Percentiles rank a stretch among this genome's conserved stretches.
phyloP scores from a whole-genome alignment of 225 moss, liverwort and hornwort species.

The Antitrichia curtipendula region DNA sequence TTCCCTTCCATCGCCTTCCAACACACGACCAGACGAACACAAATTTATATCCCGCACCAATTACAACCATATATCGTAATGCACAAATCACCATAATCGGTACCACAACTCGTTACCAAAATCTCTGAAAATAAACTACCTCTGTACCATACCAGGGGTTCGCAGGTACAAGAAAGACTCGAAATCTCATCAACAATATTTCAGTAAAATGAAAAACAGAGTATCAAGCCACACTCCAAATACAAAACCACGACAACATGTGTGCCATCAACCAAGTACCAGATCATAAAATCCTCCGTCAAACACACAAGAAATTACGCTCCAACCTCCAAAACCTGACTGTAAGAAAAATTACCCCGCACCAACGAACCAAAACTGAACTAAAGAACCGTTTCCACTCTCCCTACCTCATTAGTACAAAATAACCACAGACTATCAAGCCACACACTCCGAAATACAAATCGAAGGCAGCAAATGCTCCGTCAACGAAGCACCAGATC shows the following conservation, averaged over 20 bases:
- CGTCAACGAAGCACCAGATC: background rate
- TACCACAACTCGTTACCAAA: background rate
- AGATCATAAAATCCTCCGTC: background rate
- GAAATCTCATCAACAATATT: background rate
- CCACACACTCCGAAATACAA: background rate
- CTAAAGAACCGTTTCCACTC: background rate
- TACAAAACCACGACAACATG: background rate
- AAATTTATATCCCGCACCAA: background rate
- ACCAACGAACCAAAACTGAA: background rate
- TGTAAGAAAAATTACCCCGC: background rate
- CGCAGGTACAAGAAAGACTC: background rate
- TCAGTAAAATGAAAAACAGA: background rate
- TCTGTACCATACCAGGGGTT: background rate
- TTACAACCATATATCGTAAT: background rate
- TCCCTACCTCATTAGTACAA: background rate
- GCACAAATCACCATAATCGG: background rate
- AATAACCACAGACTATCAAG: background rate
- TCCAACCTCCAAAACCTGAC: background rate
- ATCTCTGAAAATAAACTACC: background rate
- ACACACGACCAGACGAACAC: background rate
- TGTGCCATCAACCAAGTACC: background rate
- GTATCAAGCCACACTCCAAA: background rate
- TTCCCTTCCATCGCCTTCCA: background rate
- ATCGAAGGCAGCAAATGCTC: background rate
- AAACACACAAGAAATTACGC: background rate